Evolutionary conservation across 1,139 yeast genomes (phyloP).

Genomic region (Debaryomycetaceae sp.): DNA sequence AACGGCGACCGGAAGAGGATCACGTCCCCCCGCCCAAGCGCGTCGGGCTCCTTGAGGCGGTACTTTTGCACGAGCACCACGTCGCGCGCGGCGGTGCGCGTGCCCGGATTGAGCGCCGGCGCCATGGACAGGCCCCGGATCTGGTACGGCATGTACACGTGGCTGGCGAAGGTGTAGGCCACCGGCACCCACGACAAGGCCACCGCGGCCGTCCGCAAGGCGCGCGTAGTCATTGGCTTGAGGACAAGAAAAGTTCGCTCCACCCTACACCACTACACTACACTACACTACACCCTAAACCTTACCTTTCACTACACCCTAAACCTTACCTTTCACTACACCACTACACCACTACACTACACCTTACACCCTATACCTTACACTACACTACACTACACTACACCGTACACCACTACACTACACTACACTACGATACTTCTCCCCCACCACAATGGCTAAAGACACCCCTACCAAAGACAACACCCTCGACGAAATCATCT

Average conservation of each 20-base stretch:
- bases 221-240: background rate
- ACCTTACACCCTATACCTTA: no score
- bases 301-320: no score
- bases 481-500: slow-evolving; percentile 36
- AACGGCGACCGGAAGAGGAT: slow-evolving; percentile 69
- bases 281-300: no score
- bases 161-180: slow-evolving; percentile 54
- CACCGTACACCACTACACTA: no score
- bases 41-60: slow-evolving; percentile 33
- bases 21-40: slow-evolving; percentile 55
- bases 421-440: no score
- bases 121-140: slow-evolving; percentile 84
- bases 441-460: no score
- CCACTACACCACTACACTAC: no score
- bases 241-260: background rate
- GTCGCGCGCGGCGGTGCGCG: slow-evolving; percentile 42
- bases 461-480: no score
- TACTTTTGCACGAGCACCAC: slow-evolving; percentile 64
- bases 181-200: slow-evolving; percentile 71
- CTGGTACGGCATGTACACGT: slow-evolving; percentile 62
- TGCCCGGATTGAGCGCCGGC: slow-evolving; percentile 74
- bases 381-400: no score
- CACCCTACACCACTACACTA: no score
- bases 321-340: no score
- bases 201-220: slow-evolving; percentile 13